Percentiles rank a stretch among this genome's conserved stretches.
phyloP scores from a whole-genome alignment of 1,284 basidiomycete species.

The Ceraceosorus guamensis region DNA sequence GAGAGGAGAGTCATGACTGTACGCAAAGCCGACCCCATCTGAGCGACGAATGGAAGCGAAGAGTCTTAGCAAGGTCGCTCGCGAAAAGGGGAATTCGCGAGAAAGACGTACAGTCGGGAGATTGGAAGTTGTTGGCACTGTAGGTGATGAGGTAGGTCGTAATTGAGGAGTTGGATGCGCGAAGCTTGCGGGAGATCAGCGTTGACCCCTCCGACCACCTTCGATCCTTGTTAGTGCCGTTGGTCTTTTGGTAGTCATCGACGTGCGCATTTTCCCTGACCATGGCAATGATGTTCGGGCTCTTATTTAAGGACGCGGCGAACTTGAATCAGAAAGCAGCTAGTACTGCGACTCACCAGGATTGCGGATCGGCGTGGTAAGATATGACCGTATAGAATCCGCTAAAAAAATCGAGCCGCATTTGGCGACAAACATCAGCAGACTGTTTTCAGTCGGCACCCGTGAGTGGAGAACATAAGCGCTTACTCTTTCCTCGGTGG shows the following conservation, averaged over 20 bases:
- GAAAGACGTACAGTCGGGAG: not conserved
- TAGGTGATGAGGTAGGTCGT: conserved; percentile 3
- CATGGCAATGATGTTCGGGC: not conserved
- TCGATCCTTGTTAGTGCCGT: conserved; percentile 7
- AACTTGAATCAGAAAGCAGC: not conserved
- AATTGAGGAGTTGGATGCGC: not conserved
- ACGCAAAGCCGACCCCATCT: conserved; percentile 5
- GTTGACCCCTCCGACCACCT: conserved; percentile 5
- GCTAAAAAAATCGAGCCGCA: too few relatives aligned
- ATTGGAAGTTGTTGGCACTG: conserved; percentile 3
- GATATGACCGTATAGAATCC: too few relatives aligned
- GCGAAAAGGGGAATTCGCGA: not conserved
- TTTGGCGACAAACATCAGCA: too few relatives aligned
- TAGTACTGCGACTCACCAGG: not conserved
- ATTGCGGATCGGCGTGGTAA: too few relatives aligned
- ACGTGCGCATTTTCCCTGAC: conserved; percentile 7
- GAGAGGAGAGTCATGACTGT: not conserved
- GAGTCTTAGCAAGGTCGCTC: too few relatives aligned
- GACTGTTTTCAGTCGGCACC: too few relatives aligned
- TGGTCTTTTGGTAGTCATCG: conserved; percentile 5
- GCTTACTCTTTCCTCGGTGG: conserved; percentile 6
- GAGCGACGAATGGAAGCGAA: not conserved
- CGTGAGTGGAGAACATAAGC: not conserved
- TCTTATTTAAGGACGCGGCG: not conserved
- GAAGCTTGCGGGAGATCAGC: conserved; percentile 4